phyloP scores from a whole-genome alignment of 257 asterid genomes.

The Euphrasia confusa region DNA sequence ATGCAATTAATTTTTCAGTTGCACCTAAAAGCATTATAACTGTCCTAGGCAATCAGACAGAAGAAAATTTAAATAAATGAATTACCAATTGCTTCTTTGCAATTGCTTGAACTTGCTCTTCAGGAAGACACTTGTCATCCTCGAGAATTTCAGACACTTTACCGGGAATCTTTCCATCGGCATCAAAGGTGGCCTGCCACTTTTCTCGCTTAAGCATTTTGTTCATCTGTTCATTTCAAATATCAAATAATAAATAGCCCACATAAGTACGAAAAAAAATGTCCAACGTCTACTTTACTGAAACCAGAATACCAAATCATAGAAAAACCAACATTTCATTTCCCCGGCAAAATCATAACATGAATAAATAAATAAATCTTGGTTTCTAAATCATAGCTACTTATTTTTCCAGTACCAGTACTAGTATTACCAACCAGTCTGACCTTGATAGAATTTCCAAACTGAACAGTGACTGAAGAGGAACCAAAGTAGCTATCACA shows the following conservation, averaged over 20 bases:
- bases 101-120: conserved; percentile 97
- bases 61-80: conserved; percentile 16
- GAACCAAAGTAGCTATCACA: conserved; percentile 18
- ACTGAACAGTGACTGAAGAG: no score
- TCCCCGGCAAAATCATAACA: conserved; percentile 17
- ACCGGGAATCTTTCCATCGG: conserved; percentile 84
- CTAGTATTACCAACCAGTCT: conserved; percentile 11
- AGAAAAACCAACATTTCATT: conserved; percentile 11
- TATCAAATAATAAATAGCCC: conserved; percentile 18
- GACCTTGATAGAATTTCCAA: conserved; percentile 9
- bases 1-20: neutral
- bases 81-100: conserved; percentile 95
- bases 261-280: conserved; percentile 15
- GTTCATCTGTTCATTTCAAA: conserved; percentile 51
- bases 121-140: conserved; percentile 98
- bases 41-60: conserved; percentile 11
- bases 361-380: conserved; percentile 11
- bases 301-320: neutral
- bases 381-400: neutral
- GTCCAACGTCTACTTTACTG: conserved; percentile 10
- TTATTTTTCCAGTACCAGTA: neutral
- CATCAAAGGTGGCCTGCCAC: conserved; percentile 89
- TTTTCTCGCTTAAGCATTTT: conserved; percentile 96
- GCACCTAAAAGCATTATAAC: neutral
- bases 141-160: conserved; percentile 90